Base-by-base conservation (phyloP, 805 yeast genomes). In the Starmerella bacillaris region DNA sequence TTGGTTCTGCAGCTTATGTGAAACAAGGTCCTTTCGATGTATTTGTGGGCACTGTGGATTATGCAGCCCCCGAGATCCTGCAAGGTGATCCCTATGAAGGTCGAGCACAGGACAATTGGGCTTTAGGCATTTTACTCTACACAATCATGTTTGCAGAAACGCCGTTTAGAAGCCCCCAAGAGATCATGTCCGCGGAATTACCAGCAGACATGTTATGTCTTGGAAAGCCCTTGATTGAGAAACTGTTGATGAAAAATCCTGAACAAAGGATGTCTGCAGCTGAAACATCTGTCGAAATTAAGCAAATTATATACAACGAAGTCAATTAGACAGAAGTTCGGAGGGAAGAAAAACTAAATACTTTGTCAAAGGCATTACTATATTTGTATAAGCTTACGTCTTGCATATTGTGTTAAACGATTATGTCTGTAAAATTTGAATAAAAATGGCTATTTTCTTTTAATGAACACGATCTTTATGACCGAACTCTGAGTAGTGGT, bases 71-170 rank as follows among this genome's bases (percentile, higher is more conserved):
- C 0, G 98, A 89, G 55, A 94, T 89, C 1, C 61, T 89, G 24
- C 67, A 74, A 34, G 98, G 96, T 2, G 74, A 73, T 40, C 76
- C 84, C 17, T 89, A 86, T 50, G 82, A 72, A 34, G 98, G 98
- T 17, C 76, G 71, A 52, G 86, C 93, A 3, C 98, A 89, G 55
- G 98, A 89, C 57, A 75, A 84, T 2, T 89, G 98, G 98, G 94
- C 96, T 0, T 63, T 86, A 51, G 98, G 98, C 2, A 78, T 89
- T 17, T 60, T 89, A 38, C 60, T 89, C 17, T 89, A 84, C 57
- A 89, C 95, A 0, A 68, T 89, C 50, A 65, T 86, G 5, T 89
- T 77, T 63, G 80, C 84, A 51, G 96, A 89, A 52, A 84, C 86
- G 49, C 98, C 98, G 6, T 89, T 86, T 50, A 80, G 82, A 55